Conservation (phyloP, 1,139 yeast species). For the Taphrina flavorubra region DNA sequence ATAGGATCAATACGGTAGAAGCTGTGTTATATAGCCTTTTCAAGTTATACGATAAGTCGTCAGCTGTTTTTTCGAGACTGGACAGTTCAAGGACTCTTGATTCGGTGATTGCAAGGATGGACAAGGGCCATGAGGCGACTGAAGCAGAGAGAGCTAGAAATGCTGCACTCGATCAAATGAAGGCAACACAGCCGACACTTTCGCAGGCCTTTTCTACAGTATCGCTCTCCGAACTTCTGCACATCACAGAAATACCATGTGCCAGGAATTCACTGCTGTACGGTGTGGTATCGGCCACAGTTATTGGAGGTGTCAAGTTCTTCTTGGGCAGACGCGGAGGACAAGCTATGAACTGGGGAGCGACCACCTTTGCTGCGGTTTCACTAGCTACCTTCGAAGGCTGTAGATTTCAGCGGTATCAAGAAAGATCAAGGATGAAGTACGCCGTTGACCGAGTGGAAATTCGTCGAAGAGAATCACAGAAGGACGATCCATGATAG, state of each 20-base stretch:
- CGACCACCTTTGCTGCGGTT: conserved; percentile 31
- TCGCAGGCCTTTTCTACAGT: conserved; percentile 29
- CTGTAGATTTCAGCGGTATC: conserved; percentile 36
- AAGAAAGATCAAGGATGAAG: conserved; percentile 38
- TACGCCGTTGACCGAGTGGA: conserved; percentile 40
- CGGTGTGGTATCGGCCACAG: conserved; percentile 21
- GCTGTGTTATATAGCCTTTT: too few relatives aligned
- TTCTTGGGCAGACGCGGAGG: conserved; percentile 24
- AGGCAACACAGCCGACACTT: conserved; percentile 26
- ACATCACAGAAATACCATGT: conserved; percentile 38
- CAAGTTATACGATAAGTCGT: too few relatives aligned
- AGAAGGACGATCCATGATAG: background rate
- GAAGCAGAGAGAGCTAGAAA: conserved; percentile 35
- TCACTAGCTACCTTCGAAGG: conserved; percentile 37
- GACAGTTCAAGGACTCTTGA: too few relatives aligned
- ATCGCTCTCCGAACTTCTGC: conserved; percentile 23
- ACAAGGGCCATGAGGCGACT: conserved; percentile 37
- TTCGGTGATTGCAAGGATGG: background rate
- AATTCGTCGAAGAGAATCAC: conserved; percentile 27
- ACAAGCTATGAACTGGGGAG: conserved; percentile 39
- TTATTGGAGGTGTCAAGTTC: conserved; percentile 32
- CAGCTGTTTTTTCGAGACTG: too few relatives aligned
- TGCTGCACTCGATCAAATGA: conserved; percentile 28
- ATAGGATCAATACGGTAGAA: background rate
- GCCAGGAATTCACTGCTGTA: conserved; percentile 33